Base-by-base conservation (phyloP, 1,284 basidiomycete species). In the Hortiboletus rubellus region DNA sequence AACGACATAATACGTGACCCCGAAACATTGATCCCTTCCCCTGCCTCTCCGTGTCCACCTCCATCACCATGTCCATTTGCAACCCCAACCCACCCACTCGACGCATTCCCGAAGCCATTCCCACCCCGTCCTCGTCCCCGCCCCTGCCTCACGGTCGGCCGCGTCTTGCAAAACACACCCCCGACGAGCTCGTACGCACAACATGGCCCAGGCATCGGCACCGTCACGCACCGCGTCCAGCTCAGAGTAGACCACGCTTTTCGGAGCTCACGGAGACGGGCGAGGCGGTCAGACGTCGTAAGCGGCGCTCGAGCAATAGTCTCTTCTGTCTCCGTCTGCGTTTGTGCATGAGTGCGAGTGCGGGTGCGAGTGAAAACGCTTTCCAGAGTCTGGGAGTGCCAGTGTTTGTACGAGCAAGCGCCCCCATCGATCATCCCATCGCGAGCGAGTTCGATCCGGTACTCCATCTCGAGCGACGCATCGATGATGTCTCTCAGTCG, bases 181-280 rank as follows among this genome's bases (percentile, higher is more conserved):
- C 76, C 80, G 1, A 85, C 83, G 54, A 85, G 74, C 59, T 85
- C 83, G 63, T 85, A 85, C 6, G 82, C 80, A 52, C 77, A 76
- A 60, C 80, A 84, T 7, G 67, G 55, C 0, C 77, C 81, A 0
- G 74, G 65, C 18, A 79, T 66, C 5, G 68, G 63, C 1, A 82
- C 69, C 1, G 57, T 57, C 0, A 61, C 58, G 22, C 64, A 60
- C 0, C 61, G 56, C 12, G 64, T 69, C 76, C 77, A 80, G 9
- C 64, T 62, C n/a, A 81, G 68, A 15, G 57, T 67, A 1, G 66
- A 51, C 82, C 83, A 85, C 4, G 76, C 69, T 1, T 56, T 54
- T 1, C 79, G 74, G 0, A 79, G 72, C 7, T 71, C 66, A 7
- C 74, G 72, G 0, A 84, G 73, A 2, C 67, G 68, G 0, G 60